A percentile compares a stretch with the other conserved stretches of the same genome.
Conservation (phyloP, 768 basidiomycete genomes). For the Asterophora lycoperdoides region DNA sequence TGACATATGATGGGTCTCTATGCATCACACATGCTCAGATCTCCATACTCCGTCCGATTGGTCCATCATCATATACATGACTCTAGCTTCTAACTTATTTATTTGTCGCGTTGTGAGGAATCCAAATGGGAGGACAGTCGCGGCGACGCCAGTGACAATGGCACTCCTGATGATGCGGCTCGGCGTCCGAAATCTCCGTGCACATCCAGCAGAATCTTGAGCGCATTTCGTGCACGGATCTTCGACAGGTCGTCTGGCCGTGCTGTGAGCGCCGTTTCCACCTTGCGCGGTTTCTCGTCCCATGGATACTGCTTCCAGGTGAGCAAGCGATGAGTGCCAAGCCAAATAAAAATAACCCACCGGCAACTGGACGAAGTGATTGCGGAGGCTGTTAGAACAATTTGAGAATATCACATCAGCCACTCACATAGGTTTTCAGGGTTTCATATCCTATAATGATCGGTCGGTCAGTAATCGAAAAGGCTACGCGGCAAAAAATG, state of each 20-base stretch:
- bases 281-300: slow-evolving; percentile 60
- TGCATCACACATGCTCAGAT: slow-evolving; percentile 15
- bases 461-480: slow-evolving; percentile 12
- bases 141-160: slow-evolving; percentile 37
- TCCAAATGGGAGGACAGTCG: slow-evolving; percentile 23
- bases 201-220: slow-evolving; percentile 86
- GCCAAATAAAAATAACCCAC: slow-evolving; percentile 32
- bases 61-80: slow-evolving; percentile 14
- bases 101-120: slow-evolving; percentile 21
- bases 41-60: slow-evolving; percentile 13
- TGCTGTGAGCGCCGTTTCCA: slow-evolving; percentile 67
- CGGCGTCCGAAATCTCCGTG: slow-evolving; percentile 83
- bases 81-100: slow-evolving; percentile 11
- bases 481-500: not conserved
- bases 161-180: slow-evolving; percentile 37
- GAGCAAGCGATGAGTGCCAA: slow-evolving; percentile 13
- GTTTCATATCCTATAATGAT: slow-evolving; percentile 38
- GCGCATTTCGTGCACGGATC: slow-evolving; percentile 89
- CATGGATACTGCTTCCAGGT: slow-evolving; percentile 66
- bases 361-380: slow-evolving; percentile 36
- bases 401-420: slow-evolving; percentile 5
- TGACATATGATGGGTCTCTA: slow-evolving; percentile 19
- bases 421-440: slow-evolving; percentile 41
- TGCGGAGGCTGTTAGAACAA: slow-evolving; percentile 5
- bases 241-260: slow-evolving; percentile 80